Base-by-base conservation (phyloP, 192 early-diverging fungal species). In the Dimargaris xerosporica region DNA sequence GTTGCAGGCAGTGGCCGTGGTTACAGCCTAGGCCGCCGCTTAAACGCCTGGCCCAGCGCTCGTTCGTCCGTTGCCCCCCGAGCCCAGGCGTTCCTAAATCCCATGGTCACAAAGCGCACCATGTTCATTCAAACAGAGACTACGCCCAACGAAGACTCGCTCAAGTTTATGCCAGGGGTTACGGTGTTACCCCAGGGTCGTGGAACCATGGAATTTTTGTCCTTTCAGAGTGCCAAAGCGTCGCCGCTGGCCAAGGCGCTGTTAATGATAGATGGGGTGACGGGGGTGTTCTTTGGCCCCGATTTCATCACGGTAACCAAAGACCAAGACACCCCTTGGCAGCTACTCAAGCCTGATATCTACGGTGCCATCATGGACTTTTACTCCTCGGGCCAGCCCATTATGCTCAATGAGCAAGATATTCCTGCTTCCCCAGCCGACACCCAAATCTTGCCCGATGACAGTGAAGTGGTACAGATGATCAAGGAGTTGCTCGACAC, bases 401-500 rank as follows among this genome's bases (percentile, higher is more conserved):
- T 96, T 30, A 66, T 91, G 21, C 69, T 71, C 21, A 73, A 84
- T 43, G 78, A 82, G 45, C 70, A 69, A 15, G 74, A 61, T 39
- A 17, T 51, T 30, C 41, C 47, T 29, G 42, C 47, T 53, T 25
- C 45, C 0, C 15, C 23, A 28, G 44, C 30, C 25, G 67, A 70
- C 34, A 91, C 90, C 9, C 73, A 74, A 51, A 87, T 91, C 45
- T 63, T 73, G 10, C 80, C 81, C 43, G 85, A 85, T 55, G 96
- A 99, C 69, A 85, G 87, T 13, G 96, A 99, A 63, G 82, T 80
- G 23, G 96, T 99, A 5, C 85, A 88, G 43, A 93, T 96, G 91
- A 99, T 99, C 65, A 99, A 99, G 66, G 96, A 99, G 73, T 68
- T 99, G 52, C 78, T 99, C 29, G 96, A 99, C 52, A 91, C 91